Evolutionary conservation across 2,329 filamentous ascomycete species (phyloP).

Genomic region (Hymenotorrendiella dingleyae): DNA sequence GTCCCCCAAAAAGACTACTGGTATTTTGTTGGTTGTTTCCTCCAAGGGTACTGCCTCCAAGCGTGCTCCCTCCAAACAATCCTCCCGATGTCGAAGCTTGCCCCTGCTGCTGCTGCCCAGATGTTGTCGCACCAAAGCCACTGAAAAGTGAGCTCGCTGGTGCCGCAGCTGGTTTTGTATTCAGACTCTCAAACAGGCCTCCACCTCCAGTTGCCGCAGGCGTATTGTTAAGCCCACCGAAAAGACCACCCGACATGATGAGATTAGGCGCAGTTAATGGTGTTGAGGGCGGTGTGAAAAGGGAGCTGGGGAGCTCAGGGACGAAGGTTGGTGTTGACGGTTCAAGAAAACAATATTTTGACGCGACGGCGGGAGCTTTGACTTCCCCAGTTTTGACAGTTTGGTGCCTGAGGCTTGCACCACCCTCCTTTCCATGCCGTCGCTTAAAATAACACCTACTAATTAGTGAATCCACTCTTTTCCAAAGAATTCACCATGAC

Average conservation of each 20-base stretch:
- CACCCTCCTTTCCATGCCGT: too few species aligned
- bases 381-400: too few species aligned
- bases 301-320: too few species aligned
- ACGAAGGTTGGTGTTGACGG: too few species aligned
- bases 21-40: slow-evolving; percentile 9
- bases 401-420: too few species aligned
- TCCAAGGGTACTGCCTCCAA: slow-evolving; percentile 9
- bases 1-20: not conserved
- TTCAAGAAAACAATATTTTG: too few species aligned
- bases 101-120: not conserved
- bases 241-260: slow-evolving; percentile 6
- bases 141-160: not conserved
- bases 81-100: not conserved
- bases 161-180: not conserved
- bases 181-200: slow-evolving; percentile 1
- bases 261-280: not conserved
- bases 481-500: too few species aligned
- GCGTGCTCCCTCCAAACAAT: not conserved
- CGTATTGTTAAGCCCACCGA: slow-evolving; percentile 5
- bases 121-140: not conserved
- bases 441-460: too few species aligned
- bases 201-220: not conserved
- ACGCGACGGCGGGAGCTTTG: too few species aligned
- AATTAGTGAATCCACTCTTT: too few species aligned
- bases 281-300: too few species aligned